A percentile compares a stretch with the other conserved stretches of the same genome.
These are phyloP conservation scores for Alternaria conjuncta DNA, from an alignment of 2,329 filamentous ascomycete genomes.

Conservation along the genomic window DNA sequence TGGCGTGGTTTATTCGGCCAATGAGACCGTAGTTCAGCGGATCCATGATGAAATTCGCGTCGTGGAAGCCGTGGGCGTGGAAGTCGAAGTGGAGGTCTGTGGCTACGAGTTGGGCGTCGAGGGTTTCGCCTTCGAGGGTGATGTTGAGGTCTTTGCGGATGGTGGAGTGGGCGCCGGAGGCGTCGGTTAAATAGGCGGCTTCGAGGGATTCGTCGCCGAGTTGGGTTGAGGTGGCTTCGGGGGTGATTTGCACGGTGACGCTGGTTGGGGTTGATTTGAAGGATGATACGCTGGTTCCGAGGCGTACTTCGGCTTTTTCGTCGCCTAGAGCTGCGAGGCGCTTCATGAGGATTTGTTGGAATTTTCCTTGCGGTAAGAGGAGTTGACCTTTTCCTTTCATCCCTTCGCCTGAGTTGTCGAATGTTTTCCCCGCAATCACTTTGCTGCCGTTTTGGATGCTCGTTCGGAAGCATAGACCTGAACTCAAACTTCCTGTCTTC, in stretches of 20 bases:
- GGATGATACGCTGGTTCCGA: conserved; percentile 27
- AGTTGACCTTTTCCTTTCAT: conserved; percentile 34
- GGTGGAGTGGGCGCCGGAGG: conserved; percentile 36
- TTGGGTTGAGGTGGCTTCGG: conserved; percentile 2
- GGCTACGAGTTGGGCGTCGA: conserved; percentile 48
- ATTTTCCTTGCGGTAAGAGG: conserved; percentile 40
- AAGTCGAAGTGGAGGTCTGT: conserved; percentile 49
- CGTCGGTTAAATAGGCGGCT: conserved; percentile 39
- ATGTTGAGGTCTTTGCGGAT: conserved; percentile 30
- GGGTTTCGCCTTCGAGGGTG: conserved; percentile 41
- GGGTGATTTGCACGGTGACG: conserved; percentile 16
- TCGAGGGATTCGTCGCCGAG: conserved; percentile 17
- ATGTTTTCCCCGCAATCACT: conserved; percentile 37
- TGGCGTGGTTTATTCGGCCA: conserved; percentile 34
- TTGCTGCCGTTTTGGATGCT: conserved; percentile 27
- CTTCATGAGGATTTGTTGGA: conserved; percentile 35
- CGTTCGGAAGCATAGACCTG: conserved; percentile 39
- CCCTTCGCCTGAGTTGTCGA: conserved; percentile 28
- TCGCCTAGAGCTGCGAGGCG: conserved; percentile 15
- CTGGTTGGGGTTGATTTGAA: conserved; percentile 13
- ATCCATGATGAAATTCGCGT: conserved; percentile 52
- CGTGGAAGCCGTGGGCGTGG: conserved; percentile 46
- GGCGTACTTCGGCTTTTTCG: conserved; percentile 20
- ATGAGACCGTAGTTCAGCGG: conserved; percentile 48
- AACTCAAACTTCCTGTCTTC: conserved; percentile 29